phyloP scores from a whole-genome alignment of 2,329 filamentous ascomycete species.

The Ophiosphaerella herpotricha region DNA sequence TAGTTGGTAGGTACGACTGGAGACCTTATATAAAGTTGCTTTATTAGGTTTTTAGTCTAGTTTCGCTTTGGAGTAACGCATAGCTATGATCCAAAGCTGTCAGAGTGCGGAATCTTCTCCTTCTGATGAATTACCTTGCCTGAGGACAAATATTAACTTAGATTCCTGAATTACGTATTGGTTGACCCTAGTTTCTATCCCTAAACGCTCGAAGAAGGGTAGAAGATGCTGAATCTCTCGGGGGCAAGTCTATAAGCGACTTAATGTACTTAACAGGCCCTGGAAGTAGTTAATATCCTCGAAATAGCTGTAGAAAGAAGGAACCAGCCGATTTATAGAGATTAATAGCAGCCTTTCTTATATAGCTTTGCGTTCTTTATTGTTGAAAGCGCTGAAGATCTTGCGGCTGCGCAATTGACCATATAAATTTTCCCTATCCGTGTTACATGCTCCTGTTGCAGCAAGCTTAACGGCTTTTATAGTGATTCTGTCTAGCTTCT shows the following conservation, averaged over 20 bases:
- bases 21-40: too few relatives aligned
- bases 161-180: too few relatives aligned
- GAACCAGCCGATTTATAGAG: slow-evolving; percentile 6
- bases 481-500: slow-evolving; percentile 23
- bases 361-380: slow-evolving; percentile 9
- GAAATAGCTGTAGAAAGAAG: slow-evolving; percentile 10
- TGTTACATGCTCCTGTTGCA: slow-evolving; percentile 4
- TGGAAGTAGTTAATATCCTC: slow-evolving; percentile 12
- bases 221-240: too few relatives aligned
- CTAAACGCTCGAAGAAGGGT: slow-evolving; percentile 8
- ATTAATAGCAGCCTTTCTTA: slow-evolving; percentile 7
- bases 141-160: too few relatives aligned
- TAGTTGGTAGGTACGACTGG: too few relatives aligned
- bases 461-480: slow-evolving; percentile 9
- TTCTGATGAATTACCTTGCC: too few relatives aligned
- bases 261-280: slow-evolving; percentile 9
- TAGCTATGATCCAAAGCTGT: neutral
- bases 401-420: slow-evolving; percentile 6
- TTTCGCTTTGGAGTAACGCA: too few relatives aligned
- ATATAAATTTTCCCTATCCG: slow-evolving; percentile 9
- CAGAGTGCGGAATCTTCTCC: neutral
- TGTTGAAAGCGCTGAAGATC: slow-evolving; percentile 9
- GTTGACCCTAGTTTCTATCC: too few relatives aligned
- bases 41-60: too few relatives aligned
- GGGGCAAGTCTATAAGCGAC: too few relatives aligned